Base-by-base conservation (phyloP, 306 rosid genomes). In the Pyrus communis region DNA sequence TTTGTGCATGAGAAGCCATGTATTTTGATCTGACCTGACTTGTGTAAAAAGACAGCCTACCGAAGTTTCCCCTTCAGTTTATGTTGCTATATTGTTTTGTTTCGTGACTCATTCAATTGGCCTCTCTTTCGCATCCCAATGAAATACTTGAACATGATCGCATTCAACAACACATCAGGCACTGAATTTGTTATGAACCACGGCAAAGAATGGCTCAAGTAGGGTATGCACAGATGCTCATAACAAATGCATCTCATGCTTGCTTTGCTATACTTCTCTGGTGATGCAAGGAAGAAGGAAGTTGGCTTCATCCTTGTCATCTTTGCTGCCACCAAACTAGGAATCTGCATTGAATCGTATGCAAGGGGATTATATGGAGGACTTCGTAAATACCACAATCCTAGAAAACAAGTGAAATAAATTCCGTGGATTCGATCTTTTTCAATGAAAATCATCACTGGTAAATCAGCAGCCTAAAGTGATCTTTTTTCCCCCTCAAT, bases 161-260 rank as follows among this genome's bases (percentile, higher is more conserved):
- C 17, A 30, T 69, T 72, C 74, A 55, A 2, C 5, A 82, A 54
- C 12, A 14, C 23, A 52, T 78, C 80, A 8, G 86, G 83, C 31
- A 45, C 19, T 22, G 33, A 28, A 21, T 23, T 42, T 27, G 12
- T 5, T 28, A 82, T 30, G 62, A 75, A 70, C 74, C 70, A 42
- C 52, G 75, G 82, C 23, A 78, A 14, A n/a, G 71, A 78, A 67
- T 78, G 86, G 27, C 74, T 43, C 83, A 80, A 82, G 45, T 43
- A 78, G 15, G 86, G 80, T 17, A n/a, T 7, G 22, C 77, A 82
- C 13, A 70, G 18, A 49, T 12, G 60, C 57, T 74, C 85, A 55
- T 71, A 74, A 72, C 85, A 77, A 17, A 78, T 73, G 46, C 82
- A 69, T 63, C 79, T 57, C 10, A 74, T n/a, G 55, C 85, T 82